These are phyloP conservation scores for Fomes fomentarius DNA, from an alignment of 1,284 basidiomycete genomes.

Conservation along the genomic window DNA sequence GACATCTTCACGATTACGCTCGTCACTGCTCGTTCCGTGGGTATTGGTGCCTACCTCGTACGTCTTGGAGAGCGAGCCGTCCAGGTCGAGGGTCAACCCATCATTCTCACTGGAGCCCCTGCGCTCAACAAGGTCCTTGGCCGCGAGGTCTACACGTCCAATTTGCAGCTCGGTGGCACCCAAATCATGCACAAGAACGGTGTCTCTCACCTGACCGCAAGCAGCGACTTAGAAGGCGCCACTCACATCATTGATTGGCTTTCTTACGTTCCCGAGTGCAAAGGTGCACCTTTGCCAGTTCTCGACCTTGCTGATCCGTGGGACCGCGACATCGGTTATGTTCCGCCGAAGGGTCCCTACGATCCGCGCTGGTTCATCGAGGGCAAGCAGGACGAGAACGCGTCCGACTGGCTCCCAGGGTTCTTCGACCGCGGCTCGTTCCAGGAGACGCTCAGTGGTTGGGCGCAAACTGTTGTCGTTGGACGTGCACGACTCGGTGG, in stretches of 20 bases:
- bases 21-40: slow-evolving; percentile 97
- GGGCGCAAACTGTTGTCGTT: slow-evolving; percentile 98
- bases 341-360: slow-evolving; percentile 92
- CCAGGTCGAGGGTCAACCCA: slow-evolving; percentile 98
- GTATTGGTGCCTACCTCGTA: slow-evolving; percentile 99
- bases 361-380: slow-evolving; percentile 98
- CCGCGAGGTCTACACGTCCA: slow-evolving; percentile 98
- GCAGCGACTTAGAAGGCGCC: slow-evolving; percentile 94
- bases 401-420: slow-evolving; percentile 78
- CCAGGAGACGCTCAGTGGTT: slow-evolving; percentile 94
- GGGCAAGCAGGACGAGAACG: slow-evolving; percentile 87
- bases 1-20: slow-evolving; percentile 99
- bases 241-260: slow-evolving; percentile 94
- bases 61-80: slow-evolving; percentile 97
- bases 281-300: slow-evolving; percentile 79
- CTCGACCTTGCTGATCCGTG: slow-evolving; percentile 76
- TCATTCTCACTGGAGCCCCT: slow-evolving; percentile 97
- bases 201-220: slow-evolving; percentile 94
- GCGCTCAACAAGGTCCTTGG: slow-evolving; percentile 99
- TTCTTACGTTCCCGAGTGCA: slow-evolving; percentile 88
- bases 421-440: slow-evolving; percentile 98
- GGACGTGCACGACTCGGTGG: slow-evolving; percentile 96
- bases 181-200: slow-evolving; percentile 99
- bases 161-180: slow-evolving; percentile 97
- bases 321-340: slow-evolving; percentile 93